Evolutionary conservation across 2,329 filamentous ascomycete genomes (phyloP).

Genomic region (Trichoderma sp.): DNA sequence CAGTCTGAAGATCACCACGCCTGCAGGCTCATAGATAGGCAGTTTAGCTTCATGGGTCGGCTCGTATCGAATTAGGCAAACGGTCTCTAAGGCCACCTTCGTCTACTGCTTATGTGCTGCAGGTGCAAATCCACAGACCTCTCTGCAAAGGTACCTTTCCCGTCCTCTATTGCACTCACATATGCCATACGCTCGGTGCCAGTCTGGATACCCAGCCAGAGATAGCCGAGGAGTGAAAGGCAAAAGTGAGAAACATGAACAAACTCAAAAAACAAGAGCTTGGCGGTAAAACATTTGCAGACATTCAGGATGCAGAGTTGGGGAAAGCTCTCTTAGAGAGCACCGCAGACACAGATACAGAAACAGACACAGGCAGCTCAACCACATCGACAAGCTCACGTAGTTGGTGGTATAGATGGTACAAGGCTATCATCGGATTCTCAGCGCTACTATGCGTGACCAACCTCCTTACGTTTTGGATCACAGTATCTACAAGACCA

Average conservation of each 20-base stretch:
- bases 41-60: background rate
- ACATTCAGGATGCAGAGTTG: background rate
- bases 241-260: background rate
- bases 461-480: slow-evolving; percentile 6
- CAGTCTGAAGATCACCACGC: too few species aligned
- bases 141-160: background rate
- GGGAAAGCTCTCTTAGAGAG: background rate
- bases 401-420: background rate
- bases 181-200: background rate
- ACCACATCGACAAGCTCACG: background rate
- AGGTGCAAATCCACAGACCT: background rate
- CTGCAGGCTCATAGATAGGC: background rate
- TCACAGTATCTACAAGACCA: slow-evolving; percentile 1
- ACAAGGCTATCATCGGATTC: background rate
- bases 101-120: too few species aligned
- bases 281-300: background rate
- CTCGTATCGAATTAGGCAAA: background rate
- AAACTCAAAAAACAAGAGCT: background rate
- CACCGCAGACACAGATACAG: slow-evolving; percentile 3
- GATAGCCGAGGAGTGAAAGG: background rate
- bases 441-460: slow-evolving; percentile 4
- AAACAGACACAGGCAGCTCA: background rate
- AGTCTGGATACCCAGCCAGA: background rate
- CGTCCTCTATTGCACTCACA: background rate
- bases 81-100: too few species aligned